Conservation (phyloP, 148 eudicot genomes). For the Rhododendron ovatum region DNA sequence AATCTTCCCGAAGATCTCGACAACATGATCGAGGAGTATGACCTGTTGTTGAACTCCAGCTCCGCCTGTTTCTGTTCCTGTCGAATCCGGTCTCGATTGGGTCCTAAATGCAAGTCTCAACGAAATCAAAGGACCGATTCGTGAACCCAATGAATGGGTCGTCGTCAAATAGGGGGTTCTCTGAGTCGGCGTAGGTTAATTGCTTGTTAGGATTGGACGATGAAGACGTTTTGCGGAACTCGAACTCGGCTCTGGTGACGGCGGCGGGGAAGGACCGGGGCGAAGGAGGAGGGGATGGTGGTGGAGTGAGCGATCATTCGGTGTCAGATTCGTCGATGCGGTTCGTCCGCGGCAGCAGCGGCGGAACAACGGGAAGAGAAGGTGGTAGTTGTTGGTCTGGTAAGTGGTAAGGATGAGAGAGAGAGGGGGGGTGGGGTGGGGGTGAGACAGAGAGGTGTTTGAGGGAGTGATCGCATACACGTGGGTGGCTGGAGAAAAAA, state of each 20-base stretch:
- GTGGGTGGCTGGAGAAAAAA: too few species aligned
- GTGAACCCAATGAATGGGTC: slow-evolving; percentile 54
- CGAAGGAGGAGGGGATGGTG: too few species aligned
- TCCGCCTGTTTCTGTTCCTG: slow-evolving; percentile 44
- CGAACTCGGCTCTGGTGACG: background rate
- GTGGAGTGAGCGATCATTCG: slow-evolving; percentile 40
- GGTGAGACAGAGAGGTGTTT: too few species aligned
- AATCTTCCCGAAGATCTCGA: slow-evolving; percentile 76
- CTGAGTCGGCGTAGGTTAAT: slow-evolving; percentile 59
- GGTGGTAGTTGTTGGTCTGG: too few species aligned
- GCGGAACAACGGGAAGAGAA: too few species aligned
- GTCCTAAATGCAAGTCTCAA: slow-evolving; percentile 39
- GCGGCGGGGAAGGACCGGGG: slow-evolving; percentile 10
- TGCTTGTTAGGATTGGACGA: slow-evolving; percentile 16
- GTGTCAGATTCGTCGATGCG: slow-evolving; percentile 65
- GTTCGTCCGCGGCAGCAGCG: too few species aligned
- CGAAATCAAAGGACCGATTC: slow-evolving; percentile 76
- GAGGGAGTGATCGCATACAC: too few species aligned
- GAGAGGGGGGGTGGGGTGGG: too few species aligned
- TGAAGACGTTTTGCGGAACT: slow-evolving; percentile 13
- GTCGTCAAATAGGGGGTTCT: slow-evolving; percentile 22
- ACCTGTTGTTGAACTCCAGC: slow-evolving; percentile 24
- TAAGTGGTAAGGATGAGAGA: too few species aligned
- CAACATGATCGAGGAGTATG: slow-evolving; percentile 81
- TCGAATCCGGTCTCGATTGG: slow-evolving; percentile 30